These are phyloP conservation scores for Vairimorpha apis DNA, from an alignment of 371 early-diverging fungal genomes.

Conservation along the genomic window DNA sequence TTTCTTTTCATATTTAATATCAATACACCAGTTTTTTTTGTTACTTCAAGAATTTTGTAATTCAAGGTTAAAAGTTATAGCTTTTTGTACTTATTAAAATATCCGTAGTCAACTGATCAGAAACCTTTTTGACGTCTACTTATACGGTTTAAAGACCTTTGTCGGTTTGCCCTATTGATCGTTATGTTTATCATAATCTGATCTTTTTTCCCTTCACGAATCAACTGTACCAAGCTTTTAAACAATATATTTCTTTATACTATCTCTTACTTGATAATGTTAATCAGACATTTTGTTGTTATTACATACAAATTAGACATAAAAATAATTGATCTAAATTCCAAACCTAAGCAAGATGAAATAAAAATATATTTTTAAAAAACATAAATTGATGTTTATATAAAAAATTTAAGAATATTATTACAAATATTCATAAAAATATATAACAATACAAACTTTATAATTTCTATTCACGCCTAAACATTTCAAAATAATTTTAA, in stretches of 20 bases:
- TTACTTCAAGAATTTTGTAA: not conserved
- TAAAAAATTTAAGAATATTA: too few species aligned
- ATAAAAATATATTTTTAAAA: too few species aligned
- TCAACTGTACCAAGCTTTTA: not conserved
- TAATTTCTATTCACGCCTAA: too few species aligned
- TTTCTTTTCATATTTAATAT: not conserved
- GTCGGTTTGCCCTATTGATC: not conserved
- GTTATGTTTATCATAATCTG: not conserved
- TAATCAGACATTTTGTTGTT: not conserved
- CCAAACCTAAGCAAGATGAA: not conserved
- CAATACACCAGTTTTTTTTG: not conserved
- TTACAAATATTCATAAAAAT: too few species aligned
- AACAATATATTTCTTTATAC: not conserved
- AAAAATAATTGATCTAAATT: not conserved
- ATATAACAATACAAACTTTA: too few species aligned
- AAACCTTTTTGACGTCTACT: not conserved
- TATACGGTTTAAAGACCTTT: not conserved
- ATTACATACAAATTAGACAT: not conserved
- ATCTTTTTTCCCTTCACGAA: not conserved
- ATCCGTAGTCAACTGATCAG: not conserved
- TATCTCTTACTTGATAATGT: not conserved
- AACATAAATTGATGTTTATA: too few species aligned
- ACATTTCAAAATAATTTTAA: too few species aligned
- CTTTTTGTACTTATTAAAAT: not conserved
- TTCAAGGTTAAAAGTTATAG: not conserved